These are phyloP conservation scores for Urtica urens DNA, from an alignment of 306 rosid genomes.

Conservation along the genomic window DNA sequence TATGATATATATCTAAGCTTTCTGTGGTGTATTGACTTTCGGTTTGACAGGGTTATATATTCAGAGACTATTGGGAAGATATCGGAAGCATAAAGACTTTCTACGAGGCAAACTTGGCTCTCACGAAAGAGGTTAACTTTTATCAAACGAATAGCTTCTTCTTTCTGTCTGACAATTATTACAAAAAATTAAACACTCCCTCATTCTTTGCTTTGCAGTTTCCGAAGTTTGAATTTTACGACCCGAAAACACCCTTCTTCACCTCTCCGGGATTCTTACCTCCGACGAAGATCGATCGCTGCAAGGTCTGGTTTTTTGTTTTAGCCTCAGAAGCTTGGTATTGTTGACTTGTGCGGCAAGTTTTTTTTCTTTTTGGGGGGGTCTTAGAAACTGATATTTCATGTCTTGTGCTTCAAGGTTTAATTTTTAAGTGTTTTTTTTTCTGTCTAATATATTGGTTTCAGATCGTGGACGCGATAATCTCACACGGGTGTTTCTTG, in stretches of 20 bases:
- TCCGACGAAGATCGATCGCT: slow-evolving; percentile 82
- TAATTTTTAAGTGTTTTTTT: too few species aligned
- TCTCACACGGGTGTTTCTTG: slow-evolving; percentile 90
- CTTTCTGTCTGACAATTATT: too few species aligned
- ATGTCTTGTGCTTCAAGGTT: too few species aligned
- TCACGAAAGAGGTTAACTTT: slow-evolving; percentile 61
- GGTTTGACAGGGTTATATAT: slow-evolving; percentile 51
- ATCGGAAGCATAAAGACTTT: slow-evolving; percentile 77
- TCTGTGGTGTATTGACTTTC: too few species aligned
- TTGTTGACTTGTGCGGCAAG: too few species aligned
- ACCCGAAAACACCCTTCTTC: slow-evolving; percentile 75
- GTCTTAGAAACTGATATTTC: too few species aligned
- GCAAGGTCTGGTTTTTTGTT: slow-evolving; percentile 39
- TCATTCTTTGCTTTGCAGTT: slow-evolving; percentile 26
- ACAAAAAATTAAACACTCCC: neutral
- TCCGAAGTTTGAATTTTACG: slow-evolving; percentile 69
- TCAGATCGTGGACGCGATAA: slow-evolving; percentile 74
- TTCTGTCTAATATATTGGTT: too few species aligned
- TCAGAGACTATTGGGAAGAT: slow-evolving; percentile 92
- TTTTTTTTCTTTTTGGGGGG: too few species aligned
- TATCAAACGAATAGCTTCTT: neutral
- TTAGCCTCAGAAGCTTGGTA: slow-evolving; percentile 3
- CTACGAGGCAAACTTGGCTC: slow-evolving; percentile 80
- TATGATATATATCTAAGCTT: too few species aligned
- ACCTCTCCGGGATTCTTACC: slow-evolving; percentile 92